These are phyloP conservation scores for Calycina marina DNA, from an alignment of 2,329 filamentous ascomycete genomes.

Conservation along the genomic window DNA sequence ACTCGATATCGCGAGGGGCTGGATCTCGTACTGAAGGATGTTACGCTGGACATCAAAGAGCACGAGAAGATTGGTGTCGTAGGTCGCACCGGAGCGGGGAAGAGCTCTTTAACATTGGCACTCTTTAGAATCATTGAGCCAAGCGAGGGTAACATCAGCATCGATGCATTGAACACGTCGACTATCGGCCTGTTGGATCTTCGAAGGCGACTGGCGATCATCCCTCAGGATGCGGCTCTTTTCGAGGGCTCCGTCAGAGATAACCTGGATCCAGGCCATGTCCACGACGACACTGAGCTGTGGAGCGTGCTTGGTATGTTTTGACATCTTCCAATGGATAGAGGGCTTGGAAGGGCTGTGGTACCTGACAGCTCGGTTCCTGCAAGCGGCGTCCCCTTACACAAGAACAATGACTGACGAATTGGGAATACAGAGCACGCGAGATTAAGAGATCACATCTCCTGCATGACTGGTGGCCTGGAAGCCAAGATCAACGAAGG, in stretches of 20 bases:
- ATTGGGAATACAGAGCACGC: slow-evolving; percentile 56
- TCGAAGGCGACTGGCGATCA: slow-evolving; percentile 80
- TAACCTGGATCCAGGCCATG: slow-evolving; percentile 87
- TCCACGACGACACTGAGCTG: slow-evolving; percentile 91
- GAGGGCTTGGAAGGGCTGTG: slow-evolving; percentile 11
- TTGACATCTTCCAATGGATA: slow-evolving; percentile 3
- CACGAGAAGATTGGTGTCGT: slow-evolving; percentile 98
- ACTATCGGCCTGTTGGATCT: slow-evolving; percentile 82
- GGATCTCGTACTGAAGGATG: slow-evolving; percentile 83
- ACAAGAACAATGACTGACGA: slow-evolving; percentile 26
- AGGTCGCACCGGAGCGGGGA: slow-evolving; percentile 87
- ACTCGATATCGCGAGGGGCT: slow-evolving; percentile 82
- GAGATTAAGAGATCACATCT: slow-evolving; percentile 78
- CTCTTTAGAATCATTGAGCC: slow-evolving; percentile 95
- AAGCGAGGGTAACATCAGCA: slow-evolving; percentile 66
- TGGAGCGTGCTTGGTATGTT: slow-evolving; percentile 84
- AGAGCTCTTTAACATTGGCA: slow-evolving; percentile 83
- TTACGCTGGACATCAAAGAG: slow-evolving; percentile 83
- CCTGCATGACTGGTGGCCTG: slow-evolving; percentile 73
- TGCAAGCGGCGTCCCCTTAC: slow-evolving; percentile 13
- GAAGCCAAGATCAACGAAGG: slow-evolving; percentile 90
- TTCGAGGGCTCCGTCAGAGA: slow-evolving; percentile 90
- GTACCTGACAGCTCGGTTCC: slow-evolving; percentile 15
- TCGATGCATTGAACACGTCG: slow-evolving; percentile 81
- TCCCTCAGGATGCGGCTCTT: slow-evolving; percentile 91